Base-by-base conservation (phyloP, 768 basidiomycete species). In the Termitomyces sp. region DNA sequence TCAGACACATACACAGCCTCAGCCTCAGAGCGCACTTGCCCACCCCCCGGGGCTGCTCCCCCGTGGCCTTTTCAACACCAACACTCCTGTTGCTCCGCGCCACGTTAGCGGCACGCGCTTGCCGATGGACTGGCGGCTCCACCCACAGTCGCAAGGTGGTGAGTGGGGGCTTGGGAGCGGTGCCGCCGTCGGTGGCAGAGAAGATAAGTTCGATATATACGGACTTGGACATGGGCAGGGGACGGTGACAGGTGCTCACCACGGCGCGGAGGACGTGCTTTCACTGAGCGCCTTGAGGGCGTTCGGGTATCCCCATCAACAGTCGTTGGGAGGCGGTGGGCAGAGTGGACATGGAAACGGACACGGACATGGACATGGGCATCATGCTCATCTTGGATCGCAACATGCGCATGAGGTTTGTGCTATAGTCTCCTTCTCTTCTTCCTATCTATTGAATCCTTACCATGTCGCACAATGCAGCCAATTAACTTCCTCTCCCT, bases 401-500 rank as follows among this genome's bases (percentile, higher is more conserved):
- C 64, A 68, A 60, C 56, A 59, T 18, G 72, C 78, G 12, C 72
- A 77, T 68, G 89, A 90, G 79, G 89, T 83, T 68, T 62, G 79
- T 67, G 44, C 23, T 23, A 23, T 23, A 23, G 23, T 23, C 23
- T 62, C 53, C 63, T 61, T 44, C 55, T 48, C 55, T 16, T 51
- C n/a, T 20, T n/a, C 28, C 5, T 12, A 23, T 16, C 13, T 54
- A 51, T 53, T 50, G 57, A 61, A 61, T 13, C 2, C 13, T 60
- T 32, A 68, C 66, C 63, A 64, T 69, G 65, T 64, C 63, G 57
- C 57, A 33, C 55, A 23, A 26, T 55, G 40, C 62, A 94, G 91
- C 91, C 92, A 16, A 92, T 94, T 77, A 94, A 94, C 72, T 94
- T 93, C 70, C 79, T 93, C 55, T 89, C 89, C 14, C 77, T 93